These are phyloP conservation scores for Fusarium nurragi DNA, from an alignment of 2,329 filamentous ascomycete genomes.

Conservation along the genomic window DNA sequence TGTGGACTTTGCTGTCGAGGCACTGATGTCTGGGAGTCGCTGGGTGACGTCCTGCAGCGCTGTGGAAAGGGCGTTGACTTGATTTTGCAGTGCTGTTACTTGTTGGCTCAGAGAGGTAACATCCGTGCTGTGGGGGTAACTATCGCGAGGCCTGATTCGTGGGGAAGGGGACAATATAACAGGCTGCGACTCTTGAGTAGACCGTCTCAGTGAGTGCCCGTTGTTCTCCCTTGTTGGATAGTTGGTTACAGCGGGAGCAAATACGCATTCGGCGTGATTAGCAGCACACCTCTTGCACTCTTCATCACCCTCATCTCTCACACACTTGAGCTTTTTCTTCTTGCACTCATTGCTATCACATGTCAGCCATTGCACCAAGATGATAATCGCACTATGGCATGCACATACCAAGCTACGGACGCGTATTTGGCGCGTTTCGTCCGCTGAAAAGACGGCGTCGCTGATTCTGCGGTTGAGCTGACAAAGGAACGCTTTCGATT, in stretches of 20 bases:
- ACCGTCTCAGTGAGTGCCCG: neutral
- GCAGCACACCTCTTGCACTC: conserved; percentile 1
- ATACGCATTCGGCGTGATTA: neutral
- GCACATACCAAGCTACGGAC: conserved; percentile 11
- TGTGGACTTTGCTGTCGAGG: conserved; percentile 1
- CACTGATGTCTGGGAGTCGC: neutral
- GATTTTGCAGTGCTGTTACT: neutral
- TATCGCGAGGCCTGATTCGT: accelerated
- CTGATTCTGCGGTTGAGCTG: neutral
- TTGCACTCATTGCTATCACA: conserved; percentile 8
- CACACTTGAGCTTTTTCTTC: conserved; percentile 16
- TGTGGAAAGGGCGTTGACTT: neutral
- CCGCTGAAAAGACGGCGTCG: neutral
- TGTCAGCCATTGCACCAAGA: neutral
- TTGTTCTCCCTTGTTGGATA: neutral
- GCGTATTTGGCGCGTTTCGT: conserved; percentile 21
- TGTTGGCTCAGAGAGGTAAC: neutral
- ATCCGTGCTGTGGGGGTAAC: neutral
- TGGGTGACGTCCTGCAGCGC: conserved; percentile 7
- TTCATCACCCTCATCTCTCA: neutral
- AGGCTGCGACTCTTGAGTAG: neutral
- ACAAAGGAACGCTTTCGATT: neutral
- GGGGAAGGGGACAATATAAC: neutral
- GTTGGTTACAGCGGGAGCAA: neutral
- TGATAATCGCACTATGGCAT: neutral